Evolutionary conservation across 225 moss, liverwort and hornwort species (phyloP).

Genomic region (Takakia lepidozioides): DNA sequence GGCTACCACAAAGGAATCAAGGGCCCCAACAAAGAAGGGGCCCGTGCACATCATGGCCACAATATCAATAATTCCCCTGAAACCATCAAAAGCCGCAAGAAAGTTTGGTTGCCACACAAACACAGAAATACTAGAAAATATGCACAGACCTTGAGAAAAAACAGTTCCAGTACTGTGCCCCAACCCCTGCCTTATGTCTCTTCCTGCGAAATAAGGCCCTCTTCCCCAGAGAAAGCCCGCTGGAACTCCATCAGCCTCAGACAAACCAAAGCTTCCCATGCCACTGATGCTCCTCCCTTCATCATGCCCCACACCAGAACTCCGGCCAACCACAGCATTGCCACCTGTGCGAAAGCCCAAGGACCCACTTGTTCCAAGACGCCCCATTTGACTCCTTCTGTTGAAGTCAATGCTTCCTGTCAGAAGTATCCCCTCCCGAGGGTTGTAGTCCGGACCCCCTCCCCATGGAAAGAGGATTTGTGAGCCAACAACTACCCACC

Average conservation of each 20-base stretch:
- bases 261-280: slow-evolving; percentile 8
- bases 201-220: slow-evolving; percentile 2
- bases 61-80: too few relatives aligned
- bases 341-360: slow-evolving; percentile 4
- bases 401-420: slow-evolving; percentile 5
- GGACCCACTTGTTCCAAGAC: slow-evolving; percentile 4
- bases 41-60: too few relatives aligned
- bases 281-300: slow-evolving; percentile 5
- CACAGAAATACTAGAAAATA: too few relatives aligned
- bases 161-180: slow-evolving; percentile 1
- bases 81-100: too few relatives aligned
- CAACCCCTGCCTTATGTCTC: slow-evolving; percentile 2
- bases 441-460: not conserved
- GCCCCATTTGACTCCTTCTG: slow-evolving; percentile 1
- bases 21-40: too few relatives aligned
- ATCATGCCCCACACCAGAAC: not conserved
- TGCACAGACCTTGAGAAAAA: slow-evolving; percentile 3
- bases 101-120: too few relatives aligned
- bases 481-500: too few relatives aligned
- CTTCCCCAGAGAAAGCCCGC: slow-evolving; percentile 3
- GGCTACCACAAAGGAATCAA: too few relatives aligned
- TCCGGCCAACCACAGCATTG: not conserved
- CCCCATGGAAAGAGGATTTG: too few relatives aligned
- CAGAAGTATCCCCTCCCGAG: not conserved
- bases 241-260: slow-evolving; percentile 4